A percentile compares a stretch with the other conserved stretches of the same genome.
phyloP scores from a whole-genome alignment of 345 rosid species.

The Adansonia digitata region DNA sequence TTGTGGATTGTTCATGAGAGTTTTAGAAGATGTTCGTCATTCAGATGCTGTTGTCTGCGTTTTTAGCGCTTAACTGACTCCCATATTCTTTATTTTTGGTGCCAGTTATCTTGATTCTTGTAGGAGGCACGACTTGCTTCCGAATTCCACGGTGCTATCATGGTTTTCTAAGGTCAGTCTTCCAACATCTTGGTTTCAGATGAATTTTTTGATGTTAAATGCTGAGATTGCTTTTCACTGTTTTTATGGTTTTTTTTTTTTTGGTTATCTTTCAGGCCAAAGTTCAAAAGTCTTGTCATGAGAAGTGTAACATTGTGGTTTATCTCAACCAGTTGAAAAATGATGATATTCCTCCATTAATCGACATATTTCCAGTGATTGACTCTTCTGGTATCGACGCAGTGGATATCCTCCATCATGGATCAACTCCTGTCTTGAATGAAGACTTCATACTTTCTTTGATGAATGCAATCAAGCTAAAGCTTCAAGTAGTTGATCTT shows the following conservation, averaged over 20 bases:
- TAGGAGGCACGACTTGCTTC: constrained; percentile 29
- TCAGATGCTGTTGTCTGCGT: not conserved
- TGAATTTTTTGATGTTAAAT: not conserved
- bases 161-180: constrained; percentile 41
- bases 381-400: constrained; percentile 31
- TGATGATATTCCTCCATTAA: constrained; percentile 32
- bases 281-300: constrained; percentile 19
- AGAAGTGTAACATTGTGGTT: constrained; percentile 29
- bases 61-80: not conserved
- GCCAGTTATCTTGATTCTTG: constrained; percentile 43
- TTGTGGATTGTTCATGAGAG: not conserved
- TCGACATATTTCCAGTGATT: constrained; percentile 27
- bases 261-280: constrained; percentile 37
- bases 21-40: not conserved
- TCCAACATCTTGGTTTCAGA: not conserved
- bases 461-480: constrained; percentile 29
- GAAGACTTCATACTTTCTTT: constrained; percentile 31
- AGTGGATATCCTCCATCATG: constrained; percentile 27
- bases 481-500: constrained; percentile 38
- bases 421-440: constrained; percentile 26
- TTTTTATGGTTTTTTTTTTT: not conserved
- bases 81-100: constrained; percentile 1
- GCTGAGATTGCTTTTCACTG: not conserved
- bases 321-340: constrained; percentile 31
- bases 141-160: constrained; percentile 30